phyloP scores from a whole-genome alignment of 257 asterid genomes.

The Solanum dulcamara region DNA sequence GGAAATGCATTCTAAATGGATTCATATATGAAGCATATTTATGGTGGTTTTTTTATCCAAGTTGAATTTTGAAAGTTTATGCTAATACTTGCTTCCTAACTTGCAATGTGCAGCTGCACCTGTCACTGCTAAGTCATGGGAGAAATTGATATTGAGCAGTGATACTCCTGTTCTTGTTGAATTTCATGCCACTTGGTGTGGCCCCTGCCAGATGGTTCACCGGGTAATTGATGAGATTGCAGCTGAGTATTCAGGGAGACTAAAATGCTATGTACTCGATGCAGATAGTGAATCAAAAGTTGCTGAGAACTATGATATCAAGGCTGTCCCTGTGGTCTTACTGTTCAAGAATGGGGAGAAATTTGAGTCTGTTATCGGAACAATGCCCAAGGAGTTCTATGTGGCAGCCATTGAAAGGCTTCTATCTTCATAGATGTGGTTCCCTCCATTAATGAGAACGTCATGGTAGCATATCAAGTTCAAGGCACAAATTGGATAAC shows the following conservation, averaged over 20 bases:
- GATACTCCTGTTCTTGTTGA: conserved; percentile 74
- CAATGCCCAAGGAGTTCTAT: conserved; percentile 90
- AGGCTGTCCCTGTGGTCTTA: conserved; percentile 86
- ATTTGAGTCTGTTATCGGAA: conserved; percentile 48
- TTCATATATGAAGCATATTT: background rate
- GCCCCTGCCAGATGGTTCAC: conserved; percentile 92
- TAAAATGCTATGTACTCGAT: conserved; percentile 59
- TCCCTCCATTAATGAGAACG: background rate
- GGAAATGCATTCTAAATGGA: background rate
- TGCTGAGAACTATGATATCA: conserved; percentile 60
- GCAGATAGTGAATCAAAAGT: conserved; percentile 54
- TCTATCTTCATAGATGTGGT: conserved; percentile 22
- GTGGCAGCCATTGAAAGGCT: conserved; percentile 71
- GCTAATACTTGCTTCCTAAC: background rate
- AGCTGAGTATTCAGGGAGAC: conserved; percentile 56
- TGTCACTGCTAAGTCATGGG: conserved; percentile 70
- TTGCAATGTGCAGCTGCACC: conserved; percentile 34
- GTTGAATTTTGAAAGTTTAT: background rate
- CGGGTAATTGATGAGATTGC: conserved; percentile 84
- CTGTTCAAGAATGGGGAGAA: conserved; percentile 75
- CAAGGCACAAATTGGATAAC: background rate
- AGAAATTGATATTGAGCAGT: conserved; percentile 46
- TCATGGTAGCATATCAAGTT: background rate
- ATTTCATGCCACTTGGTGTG: conserved; percentile 88
- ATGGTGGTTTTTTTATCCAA: background rate